Percentiles rank a stretch among this genome's conserved stretches.
Evolutionary conservation across 139 green algal species (phyloP).

Genomic region (Edaphochlamys debaryana): DNA sequence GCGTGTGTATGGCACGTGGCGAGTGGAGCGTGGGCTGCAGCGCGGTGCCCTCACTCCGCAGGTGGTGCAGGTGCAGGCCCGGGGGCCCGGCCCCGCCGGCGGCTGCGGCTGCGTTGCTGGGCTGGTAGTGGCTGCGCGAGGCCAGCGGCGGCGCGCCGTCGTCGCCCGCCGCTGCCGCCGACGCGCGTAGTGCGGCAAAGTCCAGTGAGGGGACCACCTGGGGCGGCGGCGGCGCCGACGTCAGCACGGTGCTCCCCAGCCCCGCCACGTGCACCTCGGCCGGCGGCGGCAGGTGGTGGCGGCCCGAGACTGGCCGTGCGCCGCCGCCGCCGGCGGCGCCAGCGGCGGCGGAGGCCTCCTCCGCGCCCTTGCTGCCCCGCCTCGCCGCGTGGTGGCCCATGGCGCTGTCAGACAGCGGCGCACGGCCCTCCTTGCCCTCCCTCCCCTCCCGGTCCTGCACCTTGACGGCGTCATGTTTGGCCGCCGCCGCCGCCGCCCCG

Average conservation of each 20-base stretch:
- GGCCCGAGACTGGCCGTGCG: background rate
- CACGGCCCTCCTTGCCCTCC: background rate
- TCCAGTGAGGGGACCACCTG: constrained; percentile 2
- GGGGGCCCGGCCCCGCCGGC: background rate
- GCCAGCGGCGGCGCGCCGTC: background rate
- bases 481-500: background rate
- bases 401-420: constrained; percentile 12
- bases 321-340: background rate
- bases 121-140: constrained; percentile 10
- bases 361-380: background rate
- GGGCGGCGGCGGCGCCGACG: constrained; percentile 32
- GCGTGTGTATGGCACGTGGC: background rate
- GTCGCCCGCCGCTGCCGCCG: background rate
- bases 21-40: constrained; percentile 18
- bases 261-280: background rate
- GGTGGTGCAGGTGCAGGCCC: background rate
- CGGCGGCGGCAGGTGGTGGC: background rate
- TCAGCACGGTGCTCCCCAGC: constrained; percentile 28
- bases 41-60: constrained; percentile 4
- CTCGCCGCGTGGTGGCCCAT: constrained; percentile 16
- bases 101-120: background rate
- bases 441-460: background rate
- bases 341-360: background rate
- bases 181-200: background rate
- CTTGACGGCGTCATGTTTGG: background rate